Evolutionary conservation across 1,284 basidiomycete species (phyloP).

Genomic region (Ceraceosorus bombacis): DNA sequence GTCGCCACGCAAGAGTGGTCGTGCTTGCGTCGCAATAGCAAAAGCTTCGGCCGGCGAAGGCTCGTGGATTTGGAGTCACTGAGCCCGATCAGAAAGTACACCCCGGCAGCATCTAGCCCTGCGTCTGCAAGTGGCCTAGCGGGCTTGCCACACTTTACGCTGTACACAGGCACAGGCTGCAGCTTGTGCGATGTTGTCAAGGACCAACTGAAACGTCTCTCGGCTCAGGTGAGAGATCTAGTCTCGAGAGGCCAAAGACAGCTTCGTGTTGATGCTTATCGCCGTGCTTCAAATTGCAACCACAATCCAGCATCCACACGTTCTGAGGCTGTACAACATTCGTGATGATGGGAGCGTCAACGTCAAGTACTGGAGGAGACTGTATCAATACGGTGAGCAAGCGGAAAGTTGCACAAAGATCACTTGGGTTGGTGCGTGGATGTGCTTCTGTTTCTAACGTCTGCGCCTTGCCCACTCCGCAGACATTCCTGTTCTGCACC

Average conservation of each 20-base stretch:
- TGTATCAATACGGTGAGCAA: constrained; percentile 39
- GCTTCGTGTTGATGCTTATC: neutral
- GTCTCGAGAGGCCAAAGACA: neutral
- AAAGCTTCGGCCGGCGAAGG: too few species aligned
- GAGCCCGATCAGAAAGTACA: too few species aligned
- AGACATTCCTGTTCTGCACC: constrained; percentile 14
- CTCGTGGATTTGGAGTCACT: too few species aligned
- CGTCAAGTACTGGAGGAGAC: constrained; percentile 36
- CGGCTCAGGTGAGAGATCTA: constrained; percentile 8
- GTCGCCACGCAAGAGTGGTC: too few species aligned
- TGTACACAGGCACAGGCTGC: constrained; percentile 45
- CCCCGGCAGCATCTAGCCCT: too few species aligned
- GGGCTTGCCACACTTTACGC: constrained; percentile 19
- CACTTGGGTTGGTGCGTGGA: too few species aligned
- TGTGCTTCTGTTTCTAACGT: neutral
- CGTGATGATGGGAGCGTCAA: constrained; percentile 33
- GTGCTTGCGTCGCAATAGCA: too few species aligned
- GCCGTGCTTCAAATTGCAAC: neutral
- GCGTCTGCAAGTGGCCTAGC: too few species aligned
- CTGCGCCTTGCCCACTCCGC: neutral
- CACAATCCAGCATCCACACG: constrained; percentile 18
- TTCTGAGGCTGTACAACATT: constrained; percentile 38
- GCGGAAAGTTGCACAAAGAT: neutral
- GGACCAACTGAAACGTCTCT: constrained; percentile 21
- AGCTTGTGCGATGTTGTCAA: constrained; percentile 39